These are phyloP conservation scores for Salvia splendens DNA, from an alignment of 257 asterid species.

Conservation along the genomic window DNA sequence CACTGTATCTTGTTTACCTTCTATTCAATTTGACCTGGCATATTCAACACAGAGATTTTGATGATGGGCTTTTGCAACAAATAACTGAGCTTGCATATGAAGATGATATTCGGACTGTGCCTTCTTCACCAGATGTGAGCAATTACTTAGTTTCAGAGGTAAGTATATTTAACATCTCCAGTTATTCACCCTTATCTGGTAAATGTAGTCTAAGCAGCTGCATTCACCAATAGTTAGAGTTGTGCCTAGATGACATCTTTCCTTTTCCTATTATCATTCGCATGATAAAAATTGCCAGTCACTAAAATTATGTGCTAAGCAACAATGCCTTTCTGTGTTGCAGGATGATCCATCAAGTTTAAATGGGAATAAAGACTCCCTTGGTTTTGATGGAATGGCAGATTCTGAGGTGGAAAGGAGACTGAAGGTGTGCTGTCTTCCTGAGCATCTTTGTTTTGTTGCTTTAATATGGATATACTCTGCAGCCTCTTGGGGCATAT, in stretches of 20 bases:
- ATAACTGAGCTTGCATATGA: slow-evolving; percentile 74
- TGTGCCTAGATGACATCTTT: no score
- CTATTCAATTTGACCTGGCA: slow-evolving; percentile 32
- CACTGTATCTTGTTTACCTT: slow-evolving; percentile 13
- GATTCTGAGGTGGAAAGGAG: slow-evolving; percentile 88
- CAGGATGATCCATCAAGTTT: slow-evolving; percentile 74
- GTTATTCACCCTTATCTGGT: no score
- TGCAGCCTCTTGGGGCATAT: no score
- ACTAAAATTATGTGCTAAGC: slow-evolving; percentile 13
- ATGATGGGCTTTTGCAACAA: slow-evolving; percentile 76
- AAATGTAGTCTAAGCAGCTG: no score
- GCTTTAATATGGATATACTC: slow-evolving; percentile 15
- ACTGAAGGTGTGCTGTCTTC: slow-evolving; percentile 61
- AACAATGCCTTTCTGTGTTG: slow-evolving; percentile 16
- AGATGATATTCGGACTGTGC: slow-evolving; percentile 61
- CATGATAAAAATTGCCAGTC: no score
- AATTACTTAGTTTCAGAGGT: slow-evolving; percentile 84
- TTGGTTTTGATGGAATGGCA: slow-evolving; percentile 80
- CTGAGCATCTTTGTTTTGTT: slow-evolving; percentile 16
- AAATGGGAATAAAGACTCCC: slow-evolving; percentile 69
- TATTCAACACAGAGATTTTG: slow-evolving; percentile 74
- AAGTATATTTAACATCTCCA: slow-evolving; percentile 13
- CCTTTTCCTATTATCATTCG: no score
- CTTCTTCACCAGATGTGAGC: slow-evolving; percentile 85
- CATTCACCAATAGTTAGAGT: no score